Evolutionary conservation across 2,329 filamentous ascomycete species (phyloP).

Genomic region (Paraphaeosphaeria sporulosa): DNA sequence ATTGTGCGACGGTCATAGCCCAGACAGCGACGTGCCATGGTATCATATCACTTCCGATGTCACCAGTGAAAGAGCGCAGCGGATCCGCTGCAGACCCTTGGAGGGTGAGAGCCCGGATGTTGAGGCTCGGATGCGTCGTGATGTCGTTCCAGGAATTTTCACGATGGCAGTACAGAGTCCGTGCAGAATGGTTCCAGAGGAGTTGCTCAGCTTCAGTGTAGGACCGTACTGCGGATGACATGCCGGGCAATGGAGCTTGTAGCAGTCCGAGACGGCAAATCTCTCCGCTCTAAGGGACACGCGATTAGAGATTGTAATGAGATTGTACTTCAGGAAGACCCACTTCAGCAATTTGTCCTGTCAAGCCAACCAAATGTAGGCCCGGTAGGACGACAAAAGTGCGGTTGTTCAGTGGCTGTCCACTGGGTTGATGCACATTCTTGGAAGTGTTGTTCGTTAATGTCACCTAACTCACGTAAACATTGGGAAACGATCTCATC

Average conservation of each 20-base stretch:
- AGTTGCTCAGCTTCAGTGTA: not conserved
- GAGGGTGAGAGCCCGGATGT: not conserved
- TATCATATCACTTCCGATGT: conserved; percentile 6
- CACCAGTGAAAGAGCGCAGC: not conserved
- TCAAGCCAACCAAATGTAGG: not conserved
- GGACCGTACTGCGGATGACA: not conserved
- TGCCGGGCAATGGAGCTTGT: not conserved
- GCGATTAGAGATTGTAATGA: not conserved
- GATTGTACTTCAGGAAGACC: not conserved
- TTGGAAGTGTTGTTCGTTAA: not conserved
- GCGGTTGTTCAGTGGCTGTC: not conserved
- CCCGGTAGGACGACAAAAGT: not conserved
- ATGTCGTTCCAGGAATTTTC: not conserved
- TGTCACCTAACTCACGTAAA: not conserved
- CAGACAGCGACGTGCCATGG: conserved; percentile 1
- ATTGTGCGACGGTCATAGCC: not conserved
- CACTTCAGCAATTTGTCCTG: not conserved
- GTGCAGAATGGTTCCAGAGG: not conserved
- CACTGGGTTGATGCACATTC: not conserved
- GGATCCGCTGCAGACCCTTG: not conserved
- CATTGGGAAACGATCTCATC: not conserved
- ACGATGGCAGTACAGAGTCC: not conserved
- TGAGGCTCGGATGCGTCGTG: not conserved
- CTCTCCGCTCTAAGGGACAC: not conserved
- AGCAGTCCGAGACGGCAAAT: conserved; percentile 7